These are phyloP conservation scores for Ogataea trehalophila DNA, from an alignment of 805 yeast genomes.

Conservation along the genomic window DNA sequence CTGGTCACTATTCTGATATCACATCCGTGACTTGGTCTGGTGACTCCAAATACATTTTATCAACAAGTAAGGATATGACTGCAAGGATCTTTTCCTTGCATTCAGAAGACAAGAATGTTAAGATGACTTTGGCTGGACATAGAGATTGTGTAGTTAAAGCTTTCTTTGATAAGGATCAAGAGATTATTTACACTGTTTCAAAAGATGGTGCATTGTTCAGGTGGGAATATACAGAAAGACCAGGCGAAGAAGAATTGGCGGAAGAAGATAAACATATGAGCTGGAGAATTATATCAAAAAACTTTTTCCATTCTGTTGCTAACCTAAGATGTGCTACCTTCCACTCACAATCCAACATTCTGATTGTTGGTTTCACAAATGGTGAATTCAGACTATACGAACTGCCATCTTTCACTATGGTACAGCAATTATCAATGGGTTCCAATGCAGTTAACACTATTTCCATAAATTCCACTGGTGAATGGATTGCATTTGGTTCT, in stretches of 20 bases:
- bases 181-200: constrained; percentile 83
- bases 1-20: constrained; percentile 88
- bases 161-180: constrained; percentile 84
- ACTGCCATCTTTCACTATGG: constrained; percentile 67
- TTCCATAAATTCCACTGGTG: constrained; percentile 76
- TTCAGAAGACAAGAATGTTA: constrained; percentile 66
- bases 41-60: constrained; percentile 82
- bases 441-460: constrained; percentile 85
- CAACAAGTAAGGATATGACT: constrained; percentile 87
- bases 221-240: constrained; percentile 78
- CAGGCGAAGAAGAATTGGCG: constrained; percentile 41
- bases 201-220: constrained; percentile 91
- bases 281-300: constrained; percentile 81
- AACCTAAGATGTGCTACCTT: constrained; percentile 78
- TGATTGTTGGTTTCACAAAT: constrained; percentile 83
- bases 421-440: constrained; percentile 90
- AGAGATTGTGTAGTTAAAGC: constrained; percentile 84
- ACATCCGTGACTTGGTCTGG: constrained; percentile 79
- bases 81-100: constrained; percentile 77
- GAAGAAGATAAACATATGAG: constrained; percentile 44
- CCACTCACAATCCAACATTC: constrained; percentile 62
- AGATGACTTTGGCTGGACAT: constrained; percentile 88
- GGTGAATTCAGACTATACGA: constrained; percentile 94
- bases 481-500: constrained; percentile 97
- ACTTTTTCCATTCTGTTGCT: constrained; percentile 68